phyloP scores from a whole-genome alignment of 2,329 filamentous ascomycete genomes.

The Alternaria sp. region DNA sequence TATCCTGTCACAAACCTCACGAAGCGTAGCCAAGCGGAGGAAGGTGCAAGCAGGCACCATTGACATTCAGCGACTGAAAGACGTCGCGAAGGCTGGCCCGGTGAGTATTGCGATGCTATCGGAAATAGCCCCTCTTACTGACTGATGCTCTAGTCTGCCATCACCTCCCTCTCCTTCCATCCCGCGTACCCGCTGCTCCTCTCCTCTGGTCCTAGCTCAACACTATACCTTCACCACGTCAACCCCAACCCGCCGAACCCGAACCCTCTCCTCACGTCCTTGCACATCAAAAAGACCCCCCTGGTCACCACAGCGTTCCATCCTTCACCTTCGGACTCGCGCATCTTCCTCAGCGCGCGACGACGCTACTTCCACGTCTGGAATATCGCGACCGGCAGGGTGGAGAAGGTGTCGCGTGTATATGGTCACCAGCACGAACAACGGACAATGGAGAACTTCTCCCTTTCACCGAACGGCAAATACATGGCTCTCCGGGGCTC shows the following conservation, averaged over 20 bases:
- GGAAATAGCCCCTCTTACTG: conserved; percentile 19
- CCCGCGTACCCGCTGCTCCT: conserved; percentile 86
- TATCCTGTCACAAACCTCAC: conserved; percentile 63
- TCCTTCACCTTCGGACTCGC: conserved; percentile 68
- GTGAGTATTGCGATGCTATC: conserved; percentile 48
- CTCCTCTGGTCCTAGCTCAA: conserved; percentile 84
- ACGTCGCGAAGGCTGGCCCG: conserved; percentile 79
- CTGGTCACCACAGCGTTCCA: conserved; percentile 84
- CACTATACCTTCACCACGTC: conserved; percentile 88
- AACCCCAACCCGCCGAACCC: conserved; percentile 76
- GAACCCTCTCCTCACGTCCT: conserved; percentile 87
- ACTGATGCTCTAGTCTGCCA: conserved; percentile 61
- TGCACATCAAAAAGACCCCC: conserved; percentile 85
- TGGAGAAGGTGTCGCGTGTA: conserved; percentile 81
- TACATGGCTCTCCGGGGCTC: conserved; percentile 85
- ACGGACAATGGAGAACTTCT: conserved; percentile 88
- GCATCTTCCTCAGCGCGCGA: conserved; percentile 86
- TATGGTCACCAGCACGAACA: conserved; percentile 81
- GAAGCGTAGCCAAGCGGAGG: conserved; percentile 62
- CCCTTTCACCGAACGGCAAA: conserved; percentile 81
- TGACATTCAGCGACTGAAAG: conserved; percentile 86
- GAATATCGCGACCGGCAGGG: conserved; percentile 80
- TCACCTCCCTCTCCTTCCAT: conserved; percentile 88
- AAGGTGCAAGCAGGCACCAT: conserved; percentile 86
- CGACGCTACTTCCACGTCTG: conserved; percentile 93